phyloP scores from a whole-genome alignment of 148 eudicot species.

The Rhododendron mucronatum region DNA sequence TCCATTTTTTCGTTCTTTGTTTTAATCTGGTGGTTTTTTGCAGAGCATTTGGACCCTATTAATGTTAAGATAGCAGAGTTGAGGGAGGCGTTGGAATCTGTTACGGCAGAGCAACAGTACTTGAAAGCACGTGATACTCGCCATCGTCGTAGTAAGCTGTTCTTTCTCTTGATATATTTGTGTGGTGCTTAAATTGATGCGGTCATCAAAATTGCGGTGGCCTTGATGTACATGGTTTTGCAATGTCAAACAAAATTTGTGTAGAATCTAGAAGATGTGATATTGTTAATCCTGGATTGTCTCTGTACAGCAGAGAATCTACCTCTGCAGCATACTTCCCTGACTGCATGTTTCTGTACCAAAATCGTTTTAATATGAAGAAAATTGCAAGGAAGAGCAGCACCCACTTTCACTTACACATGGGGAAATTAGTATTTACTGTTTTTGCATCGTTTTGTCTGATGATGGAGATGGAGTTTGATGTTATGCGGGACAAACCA shows the following conservation, averaged over 20 bases:
- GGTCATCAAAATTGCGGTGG: background rate
- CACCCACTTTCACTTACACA: background rate
- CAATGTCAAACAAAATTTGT: background rate
- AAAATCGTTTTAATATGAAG: background rate
- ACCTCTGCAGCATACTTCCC: background rate
- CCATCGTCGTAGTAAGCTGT: constrained; percentile 82
- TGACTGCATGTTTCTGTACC: background rate
- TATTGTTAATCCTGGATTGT: background rate
- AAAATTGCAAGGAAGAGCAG: background rate
- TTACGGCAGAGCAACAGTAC: constrained; percentile 74
- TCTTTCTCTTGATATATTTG: background rate
- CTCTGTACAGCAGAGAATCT: too few relatives aligned
- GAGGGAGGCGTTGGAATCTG: constrained; percentile 85
- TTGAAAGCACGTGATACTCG: constrained; percentile 87
- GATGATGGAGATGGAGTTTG: background rate
- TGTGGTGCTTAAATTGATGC: background rate
- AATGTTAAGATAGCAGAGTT: constrained; percentile 92
- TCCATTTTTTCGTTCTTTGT: background rate
- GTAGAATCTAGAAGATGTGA: background rate
- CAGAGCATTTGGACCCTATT: constrained; percentile 96
- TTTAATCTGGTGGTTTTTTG: constrained; percentile 6
- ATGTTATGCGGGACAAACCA: background rate
- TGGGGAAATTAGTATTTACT: background rate
- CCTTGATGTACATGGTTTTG: background rate
- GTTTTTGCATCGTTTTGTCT: background rate